phyloP scores from a whole-genome alignment of 2,329 filamentous ascomycete genomes.

The Xylariaceae sp. region DNA sequence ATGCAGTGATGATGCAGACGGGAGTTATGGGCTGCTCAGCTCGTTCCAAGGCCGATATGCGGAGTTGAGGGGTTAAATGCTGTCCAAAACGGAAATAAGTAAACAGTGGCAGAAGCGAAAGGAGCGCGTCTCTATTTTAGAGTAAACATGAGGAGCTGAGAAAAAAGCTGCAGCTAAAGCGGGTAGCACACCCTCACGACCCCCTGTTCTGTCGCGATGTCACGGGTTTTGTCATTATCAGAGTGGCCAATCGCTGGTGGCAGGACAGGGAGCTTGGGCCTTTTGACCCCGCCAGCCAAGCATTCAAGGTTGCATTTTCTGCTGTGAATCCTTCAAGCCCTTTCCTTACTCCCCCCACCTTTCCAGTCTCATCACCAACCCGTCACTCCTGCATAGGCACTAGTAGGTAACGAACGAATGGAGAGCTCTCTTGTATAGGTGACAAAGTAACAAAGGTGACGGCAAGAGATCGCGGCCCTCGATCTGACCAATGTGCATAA shows the following conservation, averaged over 20 bases:
- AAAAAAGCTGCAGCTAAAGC: slow-evolving; percentile 24
- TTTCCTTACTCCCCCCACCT: slow-evolving; percentile 17
- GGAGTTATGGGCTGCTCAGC: not conserved
- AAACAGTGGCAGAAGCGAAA: slow-evolving; percentile 23
- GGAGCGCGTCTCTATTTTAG: slow-evolving; percentile 17
- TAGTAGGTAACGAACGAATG: slow-evolving; percentile 16
- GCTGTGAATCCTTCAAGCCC: slow-evolving; percentile 20
- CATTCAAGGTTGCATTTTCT: slow-evolving; percentile 11
- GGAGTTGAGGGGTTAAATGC: slow-evolving; percentile 26
- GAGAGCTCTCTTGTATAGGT: slow-evolving; percentile 9
- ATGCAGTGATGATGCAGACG: slow-evolving; percentile 6
- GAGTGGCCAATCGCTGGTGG: slow-evolving; percentile 19
- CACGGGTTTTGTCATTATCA: slow-evolving; percentile 26
- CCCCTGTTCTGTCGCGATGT: slow-evolving; percentile 29
- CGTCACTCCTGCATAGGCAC: slow-evolving; percentile 18
- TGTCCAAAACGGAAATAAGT: slow-evolving; percentile 30
- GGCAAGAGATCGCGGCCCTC: slow-evolving; percentile 3
- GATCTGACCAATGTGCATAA: no score
- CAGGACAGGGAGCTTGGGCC: slow-evolving; percentile 24
- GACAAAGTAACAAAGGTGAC: slow-evolving; percentile 7
- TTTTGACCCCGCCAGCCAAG: slow-evolving; percentile 24
- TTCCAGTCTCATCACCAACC: slow-evolving; percentile 17
- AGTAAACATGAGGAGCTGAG: slow-evolving; percentile 23
- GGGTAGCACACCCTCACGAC: slow-evolving; percentile 9
- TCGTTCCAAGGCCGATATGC: slow-evolving; percentile 19